Evolutionary conservation across 352 stramenopile genomes (phyloP).

Genomic region (Paralagenidium karlingii): DNA sequence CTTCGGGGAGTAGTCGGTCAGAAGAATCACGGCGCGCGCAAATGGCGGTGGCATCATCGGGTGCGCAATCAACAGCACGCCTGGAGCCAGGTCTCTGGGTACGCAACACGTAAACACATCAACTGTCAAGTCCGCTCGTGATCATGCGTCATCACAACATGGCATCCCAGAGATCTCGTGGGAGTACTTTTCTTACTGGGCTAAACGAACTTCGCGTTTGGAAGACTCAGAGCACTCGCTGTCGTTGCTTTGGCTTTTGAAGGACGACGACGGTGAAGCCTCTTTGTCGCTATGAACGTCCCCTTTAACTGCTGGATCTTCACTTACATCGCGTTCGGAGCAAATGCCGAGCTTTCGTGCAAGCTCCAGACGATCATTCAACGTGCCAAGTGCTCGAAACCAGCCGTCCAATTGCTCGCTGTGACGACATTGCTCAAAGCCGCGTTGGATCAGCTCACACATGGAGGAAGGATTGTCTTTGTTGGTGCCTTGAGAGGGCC

Average conservation of each 20-base stretch:
- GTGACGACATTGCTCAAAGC: too few relatives aligned
- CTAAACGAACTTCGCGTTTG: constrained; percentile 17
- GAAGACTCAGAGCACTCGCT: constrained; percentile 1
- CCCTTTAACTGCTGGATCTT: not conserved
- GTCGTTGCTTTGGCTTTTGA: not conserved
- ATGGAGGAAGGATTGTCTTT: too few relatives aligned
- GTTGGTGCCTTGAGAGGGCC: too few relatives aligned
- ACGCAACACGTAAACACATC: not conserved
- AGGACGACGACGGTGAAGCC: too few relatives aligned
- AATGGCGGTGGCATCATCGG: constrained; percentile 62
- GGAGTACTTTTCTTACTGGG: constrained; percentile 17
- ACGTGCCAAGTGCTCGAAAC: constrained; percentile 27
- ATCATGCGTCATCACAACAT: too few relatives aligned
- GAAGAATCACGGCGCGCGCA: constrained; percentile 51
- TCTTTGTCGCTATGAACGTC: not conserved
- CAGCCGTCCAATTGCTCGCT: constrained; percentile 45
- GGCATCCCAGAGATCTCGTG: not conserved
- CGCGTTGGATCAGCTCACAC: too few relatives aligned
- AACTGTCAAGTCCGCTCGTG: too few relatives aligned
- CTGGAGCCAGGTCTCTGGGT: not conserved
- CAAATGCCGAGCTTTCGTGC: constrained; percentile 21
- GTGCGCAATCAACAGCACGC: constrained; percentile 16
- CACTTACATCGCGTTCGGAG: not conserved
- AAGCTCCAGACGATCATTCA: constrained; percentile 47
- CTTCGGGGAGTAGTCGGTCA: constrained; percentile 47